Percentiles rank a stretch among this genome's conserved stretches.
Conservation (phyloP, 2,329 filamentous ascomycete species). For the Aspergillus sp. region DNA sequence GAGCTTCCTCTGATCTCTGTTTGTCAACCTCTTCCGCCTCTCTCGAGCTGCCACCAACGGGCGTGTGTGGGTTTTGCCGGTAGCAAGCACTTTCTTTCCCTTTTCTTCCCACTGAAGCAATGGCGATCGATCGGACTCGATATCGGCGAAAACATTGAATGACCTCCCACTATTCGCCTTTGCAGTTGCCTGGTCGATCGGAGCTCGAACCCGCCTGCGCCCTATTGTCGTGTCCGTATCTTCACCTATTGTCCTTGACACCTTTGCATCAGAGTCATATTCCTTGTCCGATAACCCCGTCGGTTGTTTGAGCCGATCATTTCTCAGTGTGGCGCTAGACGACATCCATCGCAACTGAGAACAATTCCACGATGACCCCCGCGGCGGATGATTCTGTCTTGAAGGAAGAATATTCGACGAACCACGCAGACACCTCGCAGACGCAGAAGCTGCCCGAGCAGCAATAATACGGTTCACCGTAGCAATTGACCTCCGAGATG, state of each 20-base stretch:
- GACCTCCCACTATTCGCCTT: neutral
- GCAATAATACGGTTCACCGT: constrained; percentile 8
- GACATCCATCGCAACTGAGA: constrained; percentile 21
- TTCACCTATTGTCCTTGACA: too few relatives aligned
- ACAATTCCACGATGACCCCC: constrained; percentile 6
- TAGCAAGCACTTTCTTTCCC: neutral
- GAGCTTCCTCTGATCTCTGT: constrained; percentile 21
- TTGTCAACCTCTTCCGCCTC: constrained; percentile 11
- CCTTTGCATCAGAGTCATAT: too few relatives aligned
- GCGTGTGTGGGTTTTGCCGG: neutral
- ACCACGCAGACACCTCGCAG: neutral
- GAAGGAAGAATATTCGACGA: constrained; percentile 1
- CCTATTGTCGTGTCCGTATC: neutral
- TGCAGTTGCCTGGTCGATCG: neutral
- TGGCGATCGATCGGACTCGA: neutral
- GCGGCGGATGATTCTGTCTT: constrained; percentile 2
- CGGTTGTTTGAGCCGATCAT: too few relatives aligned
- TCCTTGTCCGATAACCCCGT: too few relatives aligned
- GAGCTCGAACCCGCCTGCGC: neutral
- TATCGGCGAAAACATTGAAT: constrained; percentile 7
- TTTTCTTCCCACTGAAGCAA: neutral
- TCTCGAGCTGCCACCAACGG: neutral
- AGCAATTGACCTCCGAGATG: constrained; percentile 18
- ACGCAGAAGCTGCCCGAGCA: constrained; percentile 1
- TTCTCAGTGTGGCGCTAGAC: constrained; percentile 1